Evolutionary conservation across 495 filamentous ascomycete species (phyloP), one percentile per base, ranked within the genome.

Genomic region (Hypoxylon trugodes): DNA sequence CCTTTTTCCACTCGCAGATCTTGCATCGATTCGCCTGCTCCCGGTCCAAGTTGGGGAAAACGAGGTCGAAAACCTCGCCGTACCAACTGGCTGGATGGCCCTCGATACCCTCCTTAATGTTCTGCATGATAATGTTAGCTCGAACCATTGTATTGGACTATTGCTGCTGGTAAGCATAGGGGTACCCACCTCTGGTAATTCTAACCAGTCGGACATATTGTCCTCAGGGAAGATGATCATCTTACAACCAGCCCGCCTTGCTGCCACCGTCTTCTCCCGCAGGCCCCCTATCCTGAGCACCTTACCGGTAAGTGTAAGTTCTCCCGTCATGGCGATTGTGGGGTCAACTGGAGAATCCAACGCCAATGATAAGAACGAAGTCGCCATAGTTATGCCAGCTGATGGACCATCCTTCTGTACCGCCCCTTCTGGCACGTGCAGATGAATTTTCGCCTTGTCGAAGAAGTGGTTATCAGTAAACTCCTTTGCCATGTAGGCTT

Each of bases 181-280:
- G 21, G 53, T 36, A 76, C 89, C 75, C 80, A 98, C 95, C 83
- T 97, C 91, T 72, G 96, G 96, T 68, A 99, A 83, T 77, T 99
- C 96, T 42, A 98, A 79, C 96, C 96, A 99, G 81, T 99, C 95
- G 36, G 89, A 91, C 79, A 87, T 84, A 79, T 98, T 98, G 77
- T 98, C 96, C 40, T 84, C 80, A 41, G 96, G 96, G 82, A 99
- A 99, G 68, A 99, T 88, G 68, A 99, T 87, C 81, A 86, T 97
- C 79, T 89, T 95, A 57, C 92, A 96, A 56, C 96, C 96, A 42
- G 96, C 95, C 54, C 96, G 84, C 62, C 93, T 84, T 45, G 96
- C 96, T 43, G 96, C 96, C 47, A 99, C 95, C n/a, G 95, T 96
- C 86, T 99, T 99, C 83, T 99, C 96, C 53, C 96, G 82, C 68